These are phyloP conservation scores for Vitis hybrid DNA, from an alignment of 177 flowering plant species.

Conservation along the genomic window DNA sequence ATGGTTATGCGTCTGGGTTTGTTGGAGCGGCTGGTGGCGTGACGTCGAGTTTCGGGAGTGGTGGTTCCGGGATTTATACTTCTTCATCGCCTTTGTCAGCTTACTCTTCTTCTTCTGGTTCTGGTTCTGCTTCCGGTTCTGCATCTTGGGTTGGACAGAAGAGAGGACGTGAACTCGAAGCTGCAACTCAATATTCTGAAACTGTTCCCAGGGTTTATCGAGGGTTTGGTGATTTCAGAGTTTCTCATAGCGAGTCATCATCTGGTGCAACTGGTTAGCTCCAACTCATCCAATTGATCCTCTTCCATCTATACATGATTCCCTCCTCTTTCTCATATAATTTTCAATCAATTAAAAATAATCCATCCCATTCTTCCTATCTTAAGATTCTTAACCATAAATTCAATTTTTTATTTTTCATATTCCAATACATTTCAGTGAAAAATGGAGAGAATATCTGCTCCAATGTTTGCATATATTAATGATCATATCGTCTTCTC, in stretches of 20 bases:
- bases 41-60: neutral
- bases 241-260: slow-evolving; percentile 17
- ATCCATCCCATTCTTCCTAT: too few species aligned
- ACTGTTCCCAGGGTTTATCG: slow-evolving; percentile 16
- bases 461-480: too few species aligned
- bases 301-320: too few species aligned
- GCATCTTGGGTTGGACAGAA: slow-evolving; percentile 31
- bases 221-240: slow-evolving; percentile 18
- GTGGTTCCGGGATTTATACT: neutral
- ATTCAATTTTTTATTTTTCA: too few species aligned
- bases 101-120: slow-evolving; percentile 11
- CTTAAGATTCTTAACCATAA: too few species aligned
- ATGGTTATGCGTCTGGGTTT: slow-evolving; percentile 8
- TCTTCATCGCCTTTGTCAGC: slow-evolving; percentile 9
- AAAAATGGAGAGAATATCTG: too few species aligned
- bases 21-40: neutral
- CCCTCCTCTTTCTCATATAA: too few species aligned
- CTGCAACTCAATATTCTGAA: slow-evolving; percentile 13
- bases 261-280: slow-evolving; percentile 19
- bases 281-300: neutral
- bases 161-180: slow-evolving; percentile 25
- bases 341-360: too few species aligned
- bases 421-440: too few species aligned
- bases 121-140: slow-evolving; percentile 13
- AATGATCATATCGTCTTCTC: too few species aligned